Percentiles rank a stretch among this genome's conserved stretches.
Conservation (phyloP, 2,329 filamentous ascomycete species). For the Xylariaceae sp. region DNA sequence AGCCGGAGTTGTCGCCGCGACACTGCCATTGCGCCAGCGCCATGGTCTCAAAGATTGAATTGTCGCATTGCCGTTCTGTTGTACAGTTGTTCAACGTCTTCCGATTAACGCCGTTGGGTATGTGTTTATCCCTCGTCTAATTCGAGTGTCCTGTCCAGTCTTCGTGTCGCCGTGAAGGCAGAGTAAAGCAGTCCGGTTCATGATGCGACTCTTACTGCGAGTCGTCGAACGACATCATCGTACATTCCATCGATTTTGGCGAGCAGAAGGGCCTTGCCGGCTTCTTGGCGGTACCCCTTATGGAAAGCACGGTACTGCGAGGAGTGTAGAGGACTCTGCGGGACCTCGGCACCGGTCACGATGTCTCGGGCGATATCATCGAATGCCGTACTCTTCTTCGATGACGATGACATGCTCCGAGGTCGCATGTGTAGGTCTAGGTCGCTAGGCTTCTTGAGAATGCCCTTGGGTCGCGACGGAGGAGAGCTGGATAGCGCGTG, state of each 20-base stretch:
- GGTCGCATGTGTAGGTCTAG: slow-evolving; percentile 15
- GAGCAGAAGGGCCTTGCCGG: slow-evolving; percentile 19
- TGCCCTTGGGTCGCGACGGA: slow-evolving; percentile 18
- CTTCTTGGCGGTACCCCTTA: slow-evolving; percentile 22
- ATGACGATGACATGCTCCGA: slow-evolving; percentile 18
- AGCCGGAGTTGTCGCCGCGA: neutral
- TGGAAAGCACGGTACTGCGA: slow-evolving; percentile 22
- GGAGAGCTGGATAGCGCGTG: slow-evolving; percentile 15
- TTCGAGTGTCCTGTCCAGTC: slow-evolving; percentile 1
- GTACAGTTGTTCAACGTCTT: slow-evolving; percentile 10
- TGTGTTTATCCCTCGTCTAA: slow-evolving; percentile 8
- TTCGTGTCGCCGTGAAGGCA: neutral
- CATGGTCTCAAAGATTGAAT: slow-evolving; percentile 10
- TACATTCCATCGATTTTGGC: slow-evolving; percentile 22
- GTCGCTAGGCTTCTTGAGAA: slow-evolving; percentile 22
- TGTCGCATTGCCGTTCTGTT: slow-evolving; percentile 10
- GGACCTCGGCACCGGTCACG: slow-evolving; percentile 21
- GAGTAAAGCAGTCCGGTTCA: neutral
- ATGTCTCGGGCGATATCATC: slow-evolving; percentile 23
- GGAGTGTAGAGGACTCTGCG: slow-evolving; percentile 18
- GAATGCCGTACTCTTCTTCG: slow-evolving; percentile 20
- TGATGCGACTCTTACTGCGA: slow-evolving; percentile 18
- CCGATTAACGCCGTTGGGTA: neutral
- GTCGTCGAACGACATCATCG: slow-evolving; percentile 20
- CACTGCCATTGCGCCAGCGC: neutral